A percentile compares a stretch with the other conserved stretches of the same genome.
Conservation (phyloP, 257 asterid species). For the Henckelia pumila region DNA sequence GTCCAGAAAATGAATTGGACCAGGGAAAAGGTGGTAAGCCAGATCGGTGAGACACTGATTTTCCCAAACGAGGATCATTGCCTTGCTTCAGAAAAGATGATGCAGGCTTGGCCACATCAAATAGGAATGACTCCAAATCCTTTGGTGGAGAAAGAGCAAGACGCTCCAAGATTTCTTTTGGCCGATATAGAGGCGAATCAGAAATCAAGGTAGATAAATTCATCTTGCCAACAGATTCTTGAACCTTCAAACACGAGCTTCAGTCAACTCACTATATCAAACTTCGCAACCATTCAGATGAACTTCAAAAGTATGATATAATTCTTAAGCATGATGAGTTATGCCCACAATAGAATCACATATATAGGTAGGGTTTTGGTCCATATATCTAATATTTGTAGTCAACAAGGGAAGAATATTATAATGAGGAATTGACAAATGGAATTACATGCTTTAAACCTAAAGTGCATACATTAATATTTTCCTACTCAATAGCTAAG, state of each 20-base stretch:
- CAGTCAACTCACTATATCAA: conserved; percentile 22
- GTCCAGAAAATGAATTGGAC: conserved; percentile 72
- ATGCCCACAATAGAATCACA: conserved; percentile 12
- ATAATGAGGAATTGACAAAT: neutral
- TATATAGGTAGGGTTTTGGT: neutral
- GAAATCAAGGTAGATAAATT: conserved; percentile 23
- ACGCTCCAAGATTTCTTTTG: conserved; percentile 58
- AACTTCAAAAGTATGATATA: conserved; percentile 9
- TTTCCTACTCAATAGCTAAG: neutral
- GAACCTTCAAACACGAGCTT: conserved; percentile 36
- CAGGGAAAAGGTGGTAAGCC: conserved; percentile 94
- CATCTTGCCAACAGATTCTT: conserved; percentile 46
- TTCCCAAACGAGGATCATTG: conserved; percentile 64
- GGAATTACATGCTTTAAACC: neutral
- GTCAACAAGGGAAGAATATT: neutral
- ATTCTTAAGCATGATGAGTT: neutral
- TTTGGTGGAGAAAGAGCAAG: conserved; percentile 74
- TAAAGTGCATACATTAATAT: neutral
- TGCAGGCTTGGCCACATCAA: conserved; percentile 59
- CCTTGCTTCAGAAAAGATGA: conserved; percentile 44
- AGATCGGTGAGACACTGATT: conserved; percentile 47
- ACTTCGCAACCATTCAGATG: conserved; percentile 12
- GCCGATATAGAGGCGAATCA: conserved; percentile 45
- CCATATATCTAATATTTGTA: neutral
- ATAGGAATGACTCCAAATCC: conserved; percentile 76